These are phyloP conservation scores for Sordariomycetes sp. DNA, from an alignment of 2,329 filamentous ascomycete genomes.

Conservation along the genomic window DNA sequence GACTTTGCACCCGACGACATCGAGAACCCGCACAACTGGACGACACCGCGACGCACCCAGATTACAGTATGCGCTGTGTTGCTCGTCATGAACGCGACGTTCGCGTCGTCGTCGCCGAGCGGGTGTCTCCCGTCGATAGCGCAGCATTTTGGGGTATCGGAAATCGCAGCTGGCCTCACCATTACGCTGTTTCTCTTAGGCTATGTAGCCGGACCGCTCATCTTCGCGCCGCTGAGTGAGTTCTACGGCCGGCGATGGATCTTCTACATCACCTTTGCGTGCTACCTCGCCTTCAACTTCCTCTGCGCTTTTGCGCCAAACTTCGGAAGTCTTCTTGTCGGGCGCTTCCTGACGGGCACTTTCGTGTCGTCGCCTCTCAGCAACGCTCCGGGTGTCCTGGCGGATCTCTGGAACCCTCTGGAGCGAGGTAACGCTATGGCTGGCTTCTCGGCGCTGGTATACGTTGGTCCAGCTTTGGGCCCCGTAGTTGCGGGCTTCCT, in stretches of 20 bases:
- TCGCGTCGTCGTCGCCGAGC: slow-evolving; percentile 28
- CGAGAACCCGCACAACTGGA: slow-evolving; percentile 41
- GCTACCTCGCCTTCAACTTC: slow-evolving; percentile 42
- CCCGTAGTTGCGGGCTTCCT: slow-evolving; percentile 49
- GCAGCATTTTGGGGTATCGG: slow-evolving; percentile 32
- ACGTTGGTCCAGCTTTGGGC: slow-evolving; percentile 42
- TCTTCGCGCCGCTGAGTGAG: slow-evolving; percentile 49
- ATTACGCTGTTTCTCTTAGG: slow-evolving; percentile 45
- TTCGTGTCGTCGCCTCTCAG: slow-evolving; percentile 42
- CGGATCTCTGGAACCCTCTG: slow-evolving; percentile 42
- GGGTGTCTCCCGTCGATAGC: slow-evolving; percentile 20
- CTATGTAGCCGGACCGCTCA: slow-evolving; percentile 48
- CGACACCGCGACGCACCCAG: slow-evolving; percentile 23
- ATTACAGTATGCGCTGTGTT: slow-evolving; percentile 31
- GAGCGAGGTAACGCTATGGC: slow-evolving; percentile 46
- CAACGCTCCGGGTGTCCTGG: slow-evolving; percentile 40
- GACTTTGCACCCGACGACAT: slow-evolving; percentile 40
- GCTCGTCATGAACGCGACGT: slow-evolving; percentile 46
- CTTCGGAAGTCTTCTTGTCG: slow-evolving; percentile 41
- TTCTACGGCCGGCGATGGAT: slow-evolving; percentile 46
- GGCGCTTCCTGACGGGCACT: slow-evolving; percentile 45
- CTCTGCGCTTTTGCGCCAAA: slow-evolving; percentile 46
- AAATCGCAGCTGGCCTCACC: slow-evolving; percentile 35
- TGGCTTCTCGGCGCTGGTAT: slow-evolving; percentile 42
- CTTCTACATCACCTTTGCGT: slow-evolving; percentile 37